Evolutionary conservation across 106 monocot genomes (phyloP).

Genomic region (Allium sativum): DNA sequence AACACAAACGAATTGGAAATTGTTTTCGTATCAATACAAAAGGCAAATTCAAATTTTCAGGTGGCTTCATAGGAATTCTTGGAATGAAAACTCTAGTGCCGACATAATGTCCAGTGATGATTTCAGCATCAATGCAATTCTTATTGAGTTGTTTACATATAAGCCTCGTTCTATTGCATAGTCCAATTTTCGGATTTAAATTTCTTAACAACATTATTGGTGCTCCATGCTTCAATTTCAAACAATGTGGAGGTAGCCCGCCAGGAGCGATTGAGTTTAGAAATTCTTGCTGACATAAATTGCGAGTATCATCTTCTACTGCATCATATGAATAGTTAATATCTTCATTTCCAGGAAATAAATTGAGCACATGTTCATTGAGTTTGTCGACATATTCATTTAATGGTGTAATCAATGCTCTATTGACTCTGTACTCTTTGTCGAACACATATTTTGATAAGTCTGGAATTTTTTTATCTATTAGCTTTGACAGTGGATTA

Average conservation of each 20-base stretch:
- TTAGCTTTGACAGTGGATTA: too few relatives aligned
- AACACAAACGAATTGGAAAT: constrained; percentile 3
- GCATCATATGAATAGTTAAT: constrained; percentile 5
- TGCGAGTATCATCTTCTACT: constrained; percentile 3
- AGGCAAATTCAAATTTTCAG: not conserved
- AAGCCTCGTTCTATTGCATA: constrained; percentile 12
- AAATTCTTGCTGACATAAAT: constrained; percentile 2
- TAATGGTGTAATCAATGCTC: constrained; percentile 5
- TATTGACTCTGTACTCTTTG: not conserved
- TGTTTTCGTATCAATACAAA: constrained; percentile 13
- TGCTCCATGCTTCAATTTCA: not conserved
- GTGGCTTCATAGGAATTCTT: constrained; percentile 1
- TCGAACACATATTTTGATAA: too few relatives aligned
- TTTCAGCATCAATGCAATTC: not conserved
- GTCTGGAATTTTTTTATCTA: too few relatives aligned
- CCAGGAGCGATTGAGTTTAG: constrained; percentile 9
- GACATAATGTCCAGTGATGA: not conserved
- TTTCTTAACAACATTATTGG: constrained; percentile 7
- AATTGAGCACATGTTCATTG: not conserved
- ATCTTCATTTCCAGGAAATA: constrained; percentile 1
- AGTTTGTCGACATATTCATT: constrained; percentile 14
- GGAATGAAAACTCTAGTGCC: constrained; percentile 1
- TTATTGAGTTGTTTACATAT: constrained; percentile 4
- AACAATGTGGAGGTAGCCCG: constrained; percentile 6
- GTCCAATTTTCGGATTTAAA: constrained; percentile 5